Evolutionary conservation across 352 stramenopile genomes (phyloP).

Genomic region (Globisporangium yorkense): DNA sequence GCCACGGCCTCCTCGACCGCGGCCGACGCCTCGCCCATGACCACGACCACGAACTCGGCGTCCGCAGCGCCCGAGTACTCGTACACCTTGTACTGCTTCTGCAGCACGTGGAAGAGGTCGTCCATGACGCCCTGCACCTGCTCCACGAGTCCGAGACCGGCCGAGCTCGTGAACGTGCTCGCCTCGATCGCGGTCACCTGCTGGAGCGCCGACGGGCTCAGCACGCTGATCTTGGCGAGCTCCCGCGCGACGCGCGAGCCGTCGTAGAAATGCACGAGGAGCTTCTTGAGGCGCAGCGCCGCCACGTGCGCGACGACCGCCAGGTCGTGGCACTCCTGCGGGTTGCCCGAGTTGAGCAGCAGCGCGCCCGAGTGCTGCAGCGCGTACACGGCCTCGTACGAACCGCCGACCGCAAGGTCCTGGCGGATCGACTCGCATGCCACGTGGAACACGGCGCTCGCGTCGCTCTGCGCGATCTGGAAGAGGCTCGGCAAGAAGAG

Average conservation of each 20-base stretch:
- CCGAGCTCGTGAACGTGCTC: slow-evolving; percentile 5
- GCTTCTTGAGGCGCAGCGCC: slow-evolving; percentile 46
- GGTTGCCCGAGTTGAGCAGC: slow-evolving; percentile 59
- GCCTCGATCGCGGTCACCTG: slow-evolving; percentile 29
- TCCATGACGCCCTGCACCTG: slow-evolving; percentile 73
- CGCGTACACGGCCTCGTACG: slow-evolving; percentile 60
- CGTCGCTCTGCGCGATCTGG: slow-evolving; percentile 34
- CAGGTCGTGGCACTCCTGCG: slow-evolving; percentile 77
- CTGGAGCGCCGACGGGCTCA: slow-evolving; percentile 48
- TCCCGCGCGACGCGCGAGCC: slow-evolving; percentile 58
- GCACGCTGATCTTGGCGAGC: slow-evolving; percentile 47
- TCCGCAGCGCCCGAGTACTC: slow-evolving; percentile 68
- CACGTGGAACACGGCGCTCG: slow-evolving; percentile 56
- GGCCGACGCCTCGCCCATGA: slow-evolving; percentile 54
- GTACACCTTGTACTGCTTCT: slow-evolving; percentile 77
- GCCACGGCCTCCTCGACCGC: slow-evolving; percentile 53
- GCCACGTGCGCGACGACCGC: slow-evolving; percentile 71
- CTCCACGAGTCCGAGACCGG: slow-evolving; percentile 33
- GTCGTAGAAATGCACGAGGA: slow-evolving; percentile 82
- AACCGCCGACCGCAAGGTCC: slow-evolving; percentile 48
- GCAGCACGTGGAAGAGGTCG: slow-evolving; percentile 63
- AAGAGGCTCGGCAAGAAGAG: slow-evolving; percentile 73
- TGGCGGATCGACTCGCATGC: slow-evolving; percentile 45
- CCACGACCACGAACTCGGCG: slow-evolving; percentile 64
- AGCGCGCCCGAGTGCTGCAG: slow-evolving; percentile 66